phyloP scores from a whole-genome alignment of 495 filamentous ascomycete species.

The Tetracladium setigerum region DNA sequence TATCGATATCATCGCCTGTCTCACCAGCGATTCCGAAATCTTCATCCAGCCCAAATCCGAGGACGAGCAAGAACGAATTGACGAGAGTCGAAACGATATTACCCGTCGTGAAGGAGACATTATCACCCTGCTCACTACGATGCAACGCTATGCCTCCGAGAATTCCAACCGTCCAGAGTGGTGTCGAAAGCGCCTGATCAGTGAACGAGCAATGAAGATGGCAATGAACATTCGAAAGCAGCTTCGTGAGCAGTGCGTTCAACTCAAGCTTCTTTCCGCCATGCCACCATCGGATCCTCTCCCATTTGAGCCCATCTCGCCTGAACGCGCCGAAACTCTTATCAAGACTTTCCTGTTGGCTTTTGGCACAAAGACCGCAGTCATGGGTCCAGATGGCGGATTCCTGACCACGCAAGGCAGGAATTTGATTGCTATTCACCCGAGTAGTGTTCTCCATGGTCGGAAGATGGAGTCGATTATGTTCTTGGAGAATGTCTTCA shows the following conservation, averaged over 20 bases:
- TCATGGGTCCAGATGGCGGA: slow-evolving; percentile 73
- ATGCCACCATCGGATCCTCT: slow-evolving; percentile 35
- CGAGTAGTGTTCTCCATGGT: slow-evolving; percentile 76
- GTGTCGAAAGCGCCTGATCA: slow-evolving; percentile 71
- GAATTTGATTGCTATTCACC: slow-evolving; percentile 84
- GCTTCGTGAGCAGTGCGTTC: slow-evolving; percentile 56
- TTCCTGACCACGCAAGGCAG: slow-evolving; percentile 80
- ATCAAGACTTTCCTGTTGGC: slow-evolving; percentile 77
- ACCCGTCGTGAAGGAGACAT: slow-evolving; percentile 82
- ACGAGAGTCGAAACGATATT: slow-evolving; percentile 63
- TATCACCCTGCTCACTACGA: slow-evolving; percentile 74
- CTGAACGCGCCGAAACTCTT: slow-evolving; percentile 48
- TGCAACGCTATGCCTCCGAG: slow-evolving; percentile 74
- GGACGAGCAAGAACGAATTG: slow-evolving; percentile 71
- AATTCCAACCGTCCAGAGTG: slow-evolving; percentile 65
- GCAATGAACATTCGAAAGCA: slow-evolving; percentile 77
- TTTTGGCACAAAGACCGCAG: slow-evolving; percentile 75
- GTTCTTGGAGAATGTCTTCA: slow-evolving; percentile 95
- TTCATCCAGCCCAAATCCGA: slow-evolving; percentile 76
- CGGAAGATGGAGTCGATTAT: slow-evolving; percentile 89
- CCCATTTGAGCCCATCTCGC: slow-evolving; percentile 37
- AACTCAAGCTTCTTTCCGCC: slow-evolving; percentile 35
- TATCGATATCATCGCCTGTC: slow-evolving; percentile 85
- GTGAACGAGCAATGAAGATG: slow-evolving; percentile 71
- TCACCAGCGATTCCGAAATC: slow-evolving; percentile 79